These are phyloP conservation scores for Pichia occidentalis DNA, from an alignment of 805 yeast genomes.

Conservation along the genomic window DNA sequence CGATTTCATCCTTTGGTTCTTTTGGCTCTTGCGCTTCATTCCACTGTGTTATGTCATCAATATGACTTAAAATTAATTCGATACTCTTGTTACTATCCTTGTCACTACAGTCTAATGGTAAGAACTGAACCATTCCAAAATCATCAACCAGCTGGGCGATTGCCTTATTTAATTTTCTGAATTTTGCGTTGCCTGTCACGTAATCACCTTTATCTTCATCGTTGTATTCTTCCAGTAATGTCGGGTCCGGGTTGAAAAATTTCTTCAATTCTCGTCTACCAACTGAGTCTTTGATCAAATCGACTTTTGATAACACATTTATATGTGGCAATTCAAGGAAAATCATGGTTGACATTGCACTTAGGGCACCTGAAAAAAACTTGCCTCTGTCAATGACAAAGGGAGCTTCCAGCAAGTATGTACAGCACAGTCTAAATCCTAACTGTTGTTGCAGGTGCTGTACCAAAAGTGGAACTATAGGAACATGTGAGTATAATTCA, in stretches of 20 bases:
- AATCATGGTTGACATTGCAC: slow-evolving; percentile 99
- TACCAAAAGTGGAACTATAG: slow-evolving; percentile 84
- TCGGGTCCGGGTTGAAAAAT: slow-evolving; percentile 87
- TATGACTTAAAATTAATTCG: slow-evolving; percentile 77
- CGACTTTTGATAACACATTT: slow-evolving; percentile 81
- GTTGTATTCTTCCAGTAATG: slow-evolving; percentile 47
- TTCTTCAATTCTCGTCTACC: slow-evolving; percentile 72
- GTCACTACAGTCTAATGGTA: slow-evolving; percentile 70
- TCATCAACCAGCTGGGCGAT: slow-evolving; percentile 92
- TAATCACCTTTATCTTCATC: slow-evolving; percentile 26
- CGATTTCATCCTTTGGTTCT: slow-evolving; percentile 78
- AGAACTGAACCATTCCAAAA: slow-evolving; percentile 96
- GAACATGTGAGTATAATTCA: slow-evolving; percentile 89
- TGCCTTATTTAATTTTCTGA: slow-evolving; percentile 63
- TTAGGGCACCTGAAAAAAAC: slow-evolving; percentile 89
- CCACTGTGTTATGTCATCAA: slow-evolving; percentile 98
- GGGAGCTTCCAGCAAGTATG: slow-evolving; percentile 89
- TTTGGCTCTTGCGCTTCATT: slow-evolving; percentile 94
- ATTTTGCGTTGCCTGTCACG: slow-evolving; percentile 43
- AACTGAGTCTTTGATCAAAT: slow-evolving; percentile 73
- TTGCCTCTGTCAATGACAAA: slow-evolving; percentile 86
- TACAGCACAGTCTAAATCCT: slow-evolving; percentile 85
- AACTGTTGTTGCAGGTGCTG: slow-evolving; percentile 74
- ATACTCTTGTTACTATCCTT: slow-evolving; percentile 64
- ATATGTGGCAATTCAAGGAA: slow-evolving; percentile 91